phyloP scores from a whole-genome alignment of 139 green algal species.

The Dunaliella primolecta region DNA sequence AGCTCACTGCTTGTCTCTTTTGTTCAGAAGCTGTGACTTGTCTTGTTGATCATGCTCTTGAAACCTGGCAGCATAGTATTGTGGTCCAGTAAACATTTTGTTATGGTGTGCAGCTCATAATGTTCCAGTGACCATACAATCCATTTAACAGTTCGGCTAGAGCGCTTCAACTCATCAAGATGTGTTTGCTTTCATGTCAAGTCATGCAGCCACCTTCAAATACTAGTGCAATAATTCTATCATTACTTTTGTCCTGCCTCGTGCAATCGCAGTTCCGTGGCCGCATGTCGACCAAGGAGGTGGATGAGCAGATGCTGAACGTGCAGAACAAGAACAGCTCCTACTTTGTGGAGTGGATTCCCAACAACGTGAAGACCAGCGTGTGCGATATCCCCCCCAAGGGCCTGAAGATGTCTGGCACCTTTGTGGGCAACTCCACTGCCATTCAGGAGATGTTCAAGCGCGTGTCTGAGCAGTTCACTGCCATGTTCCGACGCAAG shows the following conservation, averaged over 20 bases:
- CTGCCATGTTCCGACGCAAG: conserved; percentile 96
- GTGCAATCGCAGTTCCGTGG: conserved; percentile 79
- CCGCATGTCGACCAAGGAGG: conserved; percentile 87
- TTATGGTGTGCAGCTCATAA: no score
- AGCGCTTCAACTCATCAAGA: no score
- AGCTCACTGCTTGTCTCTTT: no score
- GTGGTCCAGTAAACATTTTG: no score
- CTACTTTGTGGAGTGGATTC: conserved; percentile 99
- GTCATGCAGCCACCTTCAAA: no score
- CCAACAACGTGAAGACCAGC: conserved; percentile 97
- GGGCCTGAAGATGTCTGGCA: conserved; percentile 93
- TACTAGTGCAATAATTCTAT: no score
- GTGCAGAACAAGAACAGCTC: conserved; percentile 95
- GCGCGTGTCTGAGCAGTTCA: conserved; percentile 93
- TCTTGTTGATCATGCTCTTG: no score
- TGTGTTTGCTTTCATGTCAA: no score
- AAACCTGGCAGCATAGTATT: no score
- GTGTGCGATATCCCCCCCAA: conserved; percentile 96
- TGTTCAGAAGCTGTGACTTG: no score
- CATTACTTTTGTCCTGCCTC: conserved; percentile 60
- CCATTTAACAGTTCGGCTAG: no score
- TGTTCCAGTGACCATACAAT: no score
- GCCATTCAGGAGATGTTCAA: conserved; percentile 95
- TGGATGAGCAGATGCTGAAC: conserved; percentile 97
- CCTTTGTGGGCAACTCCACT: conserved; percentile 95